These are phyloP conservation scores for Beauveria brongniartii DNA, from an alignment of 2,329 filamentous ascomycete genomes.

Conservation along the genomic window DNA sequence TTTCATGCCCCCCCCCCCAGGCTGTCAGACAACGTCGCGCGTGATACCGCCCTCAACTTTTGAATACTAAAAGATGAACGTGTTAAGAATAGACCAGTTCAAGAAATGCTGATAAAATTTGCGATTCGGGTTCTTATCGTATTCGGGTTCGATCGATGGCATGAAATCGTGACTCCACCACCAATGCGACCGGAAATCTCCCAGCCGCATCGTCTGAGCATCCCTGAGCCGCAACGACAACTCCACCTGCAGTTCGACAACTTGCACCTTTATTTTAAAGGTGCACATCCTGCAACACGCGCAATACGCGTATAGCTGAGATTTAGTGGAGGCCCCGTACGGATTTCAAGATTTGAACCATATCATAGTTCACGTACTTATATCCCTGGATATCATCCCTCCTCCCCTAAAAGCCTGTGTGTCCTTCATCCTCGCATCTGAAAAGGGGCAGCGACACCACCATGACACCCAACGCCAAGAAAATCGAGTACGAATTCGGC, in stretches of 20 bases:
- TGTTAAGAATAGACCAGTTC: no score
- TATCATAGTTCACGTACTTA: background rate
- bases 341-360: background rate
- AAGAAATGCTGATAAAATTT: no score
- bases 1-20: no score
- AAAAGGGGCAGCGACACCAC: conserved; percentile 4
- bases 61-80: no score
- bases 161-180: background rate
- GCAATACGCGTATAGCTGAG: conserved; percentile 1
- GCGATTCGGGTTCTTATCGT: no score
- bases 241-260: background rate
- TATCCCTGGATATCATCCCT: background rate
- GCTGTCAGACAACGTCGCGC: no score
- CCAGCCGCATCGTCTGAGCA: conserved; percentile 4
- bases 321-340: background rate
- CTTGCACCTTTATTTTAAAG: background rate
- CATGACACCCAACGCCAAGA: conserved; percentile 26
- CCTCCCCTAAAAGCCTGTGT: no score
- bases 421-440: background rate
- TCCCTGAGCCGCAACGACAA: no score
- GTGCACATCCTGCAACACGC: background rate
- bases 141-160: background rate
- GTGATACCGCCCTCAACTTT: no score
- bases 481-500: conserved; percentile 10
- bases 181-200: conserved; percentile 1